These are phyloP conservation scores for Phoenix dactylifera DNA, from an alignment of 176 grass and related monocot genomes.

Conservation along the genomic window DNA sequence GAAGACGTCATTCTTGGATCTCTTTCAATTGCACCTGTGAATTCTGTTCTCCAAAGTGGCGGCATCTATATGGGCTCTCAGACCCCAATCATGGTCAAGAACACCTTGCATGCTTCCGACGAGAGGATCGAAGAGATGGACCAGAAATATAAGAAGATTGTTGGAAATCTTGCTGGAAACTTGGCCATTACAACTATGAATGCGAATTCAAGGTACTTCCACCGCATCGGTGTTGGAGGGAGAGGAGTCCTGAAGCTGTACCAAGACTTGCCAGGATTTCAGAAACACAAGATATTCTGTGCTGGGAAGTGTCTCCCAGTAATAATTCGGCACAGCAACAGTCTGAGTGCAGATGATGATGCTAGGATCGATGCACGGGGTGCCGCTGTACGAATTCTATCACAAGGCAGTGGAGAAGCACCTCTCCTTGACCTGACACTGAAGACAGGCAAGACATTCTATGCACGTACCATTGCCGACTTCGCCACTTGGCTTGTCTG, in stretches of 20 bases:
- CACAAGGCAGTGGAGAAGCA: constrained; percentile 26
- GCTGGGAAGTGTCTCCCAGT: constrained; percentile 40
- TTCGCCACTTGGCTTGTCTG: constrained; percentile 56
- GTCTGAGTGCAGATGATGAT: constrained; percentile 66
- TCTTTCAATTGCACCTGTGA: constrained; percentile 49
- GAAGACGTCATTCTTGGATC: constrained; percentile 62
- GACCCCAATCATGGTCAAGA: constrained; percentile 47
- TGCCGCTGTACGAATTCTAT: constrained; percentile 49
- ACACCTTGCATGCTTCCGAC: constrained; percentile 33
- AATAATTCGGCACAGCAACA: constrained; percentile 62
- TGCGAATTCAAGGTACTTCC: constrained; percentile 68
- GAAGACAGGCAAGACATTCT: constrained; percentile 61
- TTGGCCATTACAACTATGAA: constrained; percentile 69
- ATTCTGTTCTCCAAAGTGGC: constrained; percentile 38
- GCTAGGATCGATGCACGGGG: constrained; percentile 54
- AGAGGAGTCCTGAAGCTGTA: constrained; percentile 43
- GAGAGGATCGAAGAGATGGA: constrained; percentile 66
- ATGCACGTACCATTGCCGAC: constrained; percentile 49
- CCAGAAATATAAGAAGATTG: constrained; percentile 45
- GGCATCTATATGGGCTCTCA: constrained; percentile 47
- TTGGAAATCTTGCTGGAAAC: constrained; percentile 56
- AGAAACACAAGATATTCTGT: constrained; percentile 50
- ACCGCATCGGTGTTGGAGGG: constrained; percentile 49
- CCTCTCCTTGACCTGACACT: constrained; percentile 53
- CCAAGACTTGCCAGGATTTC: constrained; percentile 32